Conservation (phyloP, 352 stramenopile genomes). For the Peronospora destructor region DNA sequence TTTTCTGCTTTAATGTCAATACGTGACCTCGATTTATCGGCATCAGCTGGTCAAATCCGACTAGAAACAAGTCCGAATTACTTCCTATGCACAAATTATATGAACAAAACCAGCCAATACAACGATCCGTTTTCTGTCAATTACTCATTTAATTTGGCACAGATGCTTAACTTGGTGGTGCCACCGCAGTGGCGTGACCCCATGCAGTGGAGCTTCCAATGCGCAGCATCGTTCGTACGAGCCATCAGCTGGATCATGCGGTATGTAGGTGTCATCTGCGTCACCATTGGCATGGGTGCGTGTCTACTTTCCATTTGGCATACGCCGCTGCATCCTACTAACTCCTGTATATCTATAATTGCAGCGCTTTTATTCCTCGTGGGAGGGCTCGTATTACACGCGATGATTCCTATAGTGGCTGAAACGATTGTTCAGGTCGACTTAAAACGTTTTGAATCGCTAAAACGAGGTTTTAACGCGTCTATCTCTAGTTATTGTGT, state of each 20-base stretch:
- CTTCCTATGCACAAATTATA: too few species aligned
- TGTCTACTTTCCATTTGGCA: neutral
- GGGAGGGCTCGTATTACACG: conserved; percentile 39
- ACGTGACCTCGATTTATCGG: too few species aligned
- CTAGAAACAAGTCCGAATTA: too few species aligned
- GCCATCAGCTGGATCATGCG: conserved; percentile 42
- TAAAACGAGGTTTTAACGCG: conserved; percentile 1
- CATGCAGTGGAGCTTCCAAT: conserved; percentile 41
- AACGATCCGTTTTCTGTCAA: too few species aligned
- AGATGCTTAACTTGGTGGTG: conserved; percentile 1
- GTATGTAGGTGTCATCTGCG: conserved; percentile 34
- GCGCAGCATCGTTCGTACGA: conserved; percentile 25
- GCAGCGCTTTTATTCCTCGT: conserved; percentile 41
- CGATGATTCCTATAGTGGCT: conserved; percentile 45
- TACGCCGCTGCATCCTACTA: neutral
- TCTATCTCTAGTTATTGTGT: conserved; percentile 21
- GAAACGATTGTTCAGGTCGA: conserved; percentile 34
- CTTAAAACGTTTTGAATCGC: neutral
- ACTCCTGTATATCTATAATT: neutral
- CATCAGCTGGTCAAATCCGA: too few species aligned
- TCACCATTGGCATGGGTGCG: conserved; percentile 41
- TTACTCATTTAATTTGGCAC: too few species aligned
- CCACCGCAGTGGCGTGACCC: conserved; percentile 46
- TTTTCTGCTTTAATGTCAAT: too few species aligned
- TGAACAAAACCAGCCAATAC: too few species aligned